Base-by-base conservation (phyloP, 148 eudicot genomes). In the Dianthus caryophyllus region DNA sequence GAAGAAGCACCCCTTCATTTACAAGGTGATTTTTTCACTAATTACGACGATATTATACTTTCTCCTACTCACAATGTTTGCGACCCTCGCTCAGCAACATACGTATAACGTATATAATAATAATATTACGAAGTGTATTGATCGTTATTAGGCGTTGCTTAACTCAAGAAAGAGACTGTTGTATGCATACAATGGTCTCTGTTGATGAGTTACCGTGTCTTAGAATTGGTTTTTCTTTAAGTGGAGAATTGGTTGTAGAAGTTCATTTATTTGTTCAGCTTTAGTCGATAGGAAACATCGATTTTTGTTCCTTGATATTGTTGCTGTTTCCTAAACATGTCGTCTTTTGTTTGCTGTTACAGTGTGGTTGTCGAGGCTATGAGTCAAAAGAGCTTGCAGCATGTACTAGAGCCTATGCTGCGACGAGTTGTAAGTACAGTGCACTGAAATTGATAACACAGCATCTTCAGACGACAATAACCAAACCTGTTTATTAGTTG, bases 341-440 rank as follows among this genome's bases (percentile, higher is more conserved):
- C 62, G 31, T 39, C 44, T 61, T 61, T 47, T 27, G 9, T 51
- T 69, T 64, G 66, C 26, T 51, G 10, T 59, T 64, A 12, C 57
- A 87, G 91, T 67, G 88, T 80, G 75, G 81, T 86, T 54, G 72
- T 68, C 72, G 91, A 84, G 76, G 84, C 72, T 74, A 80, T 86
- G 81, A 69, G 55, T 27, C 66, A 78, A 63, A 81, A 71, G 26
- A 73, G 67, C 67, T 72, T 87, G 33, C 86, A 84, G 71, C 79
- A 67, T 66, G 69, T 65, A 27, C 69, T 75, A 64, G 82, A 73
- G 78, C 82, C 82, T 49, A 78, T 85, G 68, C 76, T 87, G 76
- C 91, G 91, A 31, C 70, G 65, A 84, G 88, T 87, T 57, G 91
- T 87, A 84, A 84, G 91, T 82, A 36, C 75, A 84, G 91, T 82